These are phyloP conservation scores for Podila verticillata DNA, from an alignment of 192 early-diverging fungal species.

Conservation along the genomic window DNA sequence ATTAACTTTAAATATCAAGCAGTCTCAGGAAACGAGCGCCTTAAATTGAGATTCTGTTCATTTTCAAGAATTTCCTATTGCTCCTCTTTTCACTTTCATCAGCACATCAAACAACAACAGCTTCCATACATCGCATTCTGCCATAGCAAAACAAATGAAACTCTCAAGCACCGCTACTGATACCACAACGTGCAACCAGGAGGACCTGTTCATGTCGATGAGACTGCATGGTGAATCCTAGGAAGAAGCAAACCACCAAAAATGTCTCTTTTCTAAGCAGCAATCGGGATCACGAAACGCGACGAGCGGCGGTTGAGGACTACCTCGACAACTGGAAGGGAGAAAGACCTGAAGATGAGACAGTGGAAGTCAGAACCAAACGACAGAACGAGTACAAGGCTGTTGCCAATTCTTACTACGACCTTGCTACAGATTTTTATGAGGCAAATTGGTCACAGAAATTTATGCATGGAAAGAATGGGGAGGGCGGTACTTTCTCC, in stretches of 20 bases:
- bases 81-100: too few relatives aligned
- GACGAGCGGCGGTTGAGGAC: conserved; percentile 68
- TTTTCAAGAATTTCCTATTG: too few relatives aligned
- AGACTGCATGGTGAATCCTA: conserved; percentile 61
- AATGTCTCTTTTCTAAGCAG: conserved; percentile 53
- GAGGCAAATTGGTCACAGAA: conserved; percentile 56
- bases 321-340: conserved; percentile 79
- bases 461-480: too few relatives aligned
- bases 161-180: too few relatives aligned
- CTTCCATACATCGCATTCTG: too few relatives aligned
- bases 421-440: conserved; percentile 87
- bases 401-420: conserved; percentile 85
- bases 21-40: too few relatives aligned
- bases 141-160: too few relatives aligned
- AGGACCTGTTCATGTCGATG: conserved; percentile 62
- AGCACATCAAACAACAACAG: too few relatives aligned
- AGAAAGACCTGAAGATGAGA: conserved; percentile 57
- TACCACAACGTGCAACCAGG: conserved; percentile 23
- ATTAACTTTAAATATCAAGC: too few relatives aligned
- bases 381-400: conserved; percentile 67
- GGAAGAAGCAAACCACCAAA: conserved; percentile 26
- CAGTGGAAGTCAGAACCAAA: conserved; percentile 63
- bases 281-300: conserved; percentile 74
- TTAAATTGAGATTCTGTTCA: too few relatives aligned
- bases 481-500: not conserved